Percentiles rank a stretch among this genome's conserved stretches.
These are phyloP conservation scores for Hypoxylon sp. DNA, from an alignment of 2,329 filamentous ascomycete species.

Conservation along the genomic window DNA sequence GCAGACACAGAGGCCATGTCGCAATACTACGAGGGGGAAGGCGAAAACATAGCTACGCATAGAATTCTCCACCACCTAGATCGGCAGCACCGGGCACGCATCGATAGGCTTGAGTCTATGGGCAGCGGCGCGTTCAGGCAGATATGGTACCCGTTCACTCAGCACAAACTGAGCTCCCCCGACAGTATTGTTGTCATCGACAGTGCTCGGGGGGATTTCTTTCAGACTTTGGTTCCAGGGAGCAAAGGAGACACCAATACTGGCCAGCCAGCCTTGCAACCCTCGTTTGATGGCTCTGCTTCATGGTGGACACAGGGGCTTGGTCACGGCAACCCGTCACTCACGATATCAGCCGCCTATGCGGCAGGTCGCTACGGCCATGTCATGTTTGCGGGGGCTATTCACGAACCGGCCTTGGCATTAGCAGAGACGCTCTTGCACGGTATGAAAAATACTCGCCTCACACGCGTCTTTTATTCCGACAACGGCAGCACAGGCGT, in stretches of 20 bases:
- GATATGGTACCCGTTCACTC: constrained; percentile 90
- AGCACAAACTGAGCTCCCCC: constrained; percentile 70
- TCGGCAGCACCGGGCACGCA: constrained; percentile 61
- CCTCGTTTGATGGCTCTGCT: constrained; percentile 83
- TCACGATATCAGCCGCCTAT: constrained; percentile 79
- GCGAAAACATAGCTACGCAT: constrained; percentile 49
- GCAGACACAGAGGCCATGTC: constrained; percentile 65
- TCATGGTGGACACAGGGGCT: constrained; percentile 94
- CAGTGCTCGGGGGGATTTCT: constrained; percentile 80
- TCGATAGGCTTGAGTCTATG: constrained; percentile 68
- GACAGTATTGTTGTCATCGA: constrained; percentile 77
- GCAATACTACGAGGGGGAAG: constrained; percentile 66
- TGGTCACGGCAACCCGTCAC: constrained; percentile 76
- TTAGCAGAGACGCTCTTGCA: constrained; percentile 71
- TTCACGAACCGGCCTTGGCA: constrained; percentile 79
- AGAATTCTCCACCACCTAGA: constrained; percentile 61
- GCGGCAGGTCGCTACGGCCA: constrained; percentile 86
- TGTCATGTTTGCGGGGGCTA: constrained; percentile 83
- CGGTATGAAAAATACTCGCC: constrained; percentile 67
- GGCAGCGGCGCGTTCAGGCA: constrained; percentile 70
- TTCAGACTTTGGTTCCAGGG: constrained; percentile 62
- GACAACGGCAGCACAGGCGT: constrained; percentile 86
- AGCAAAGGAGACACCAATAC: background rate
- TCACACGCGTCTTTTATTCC: constrained; percentile 79
- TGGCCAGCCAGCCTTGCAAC: constrained; percentile 56